Evolutionary conservation across 2,329 filamentous ascomycete genomes (phyloP).

Genomic region (Hymenoscyphus scutula): DNA sequence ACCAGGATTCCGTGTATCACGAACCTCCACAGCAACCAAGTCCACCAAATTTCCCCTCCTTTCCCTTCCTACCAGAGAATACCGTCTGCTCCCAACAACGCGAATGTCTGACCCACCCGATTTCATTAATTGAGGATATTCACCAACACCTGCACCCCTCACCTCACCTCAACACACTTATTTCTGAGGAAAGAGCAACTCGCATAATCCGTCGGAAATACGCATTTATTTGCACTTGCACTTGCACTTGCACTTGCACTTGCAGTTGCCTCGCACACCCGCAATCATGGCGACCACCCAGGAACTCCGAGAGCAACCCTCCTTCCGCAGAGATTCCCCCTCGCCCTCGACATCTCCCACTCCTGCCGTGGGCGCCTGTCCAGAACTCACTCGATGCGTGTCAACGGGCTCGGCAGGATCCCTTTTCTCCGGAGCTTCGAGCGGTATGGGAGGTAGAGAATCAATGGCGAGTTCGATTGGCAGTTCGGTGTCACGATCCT

Average conservation of each 20-base stretch:
- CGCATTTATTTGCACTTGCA: constrained; percentile 2
- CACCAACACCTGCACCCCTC: background rate
- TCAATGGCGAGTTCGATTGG: constrained; percentile 51
- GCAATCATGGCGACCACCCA: constrained; percentile 42
- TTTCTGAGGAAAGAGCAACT: constrained; percentile 7
- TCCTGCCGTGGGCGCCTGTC: constrained; percentile 58
- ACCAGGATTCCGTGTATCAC: constrained; percentile 21
- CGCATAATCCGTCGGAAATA: constrained; percentile 20
- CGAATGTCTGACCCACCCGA: background rate
- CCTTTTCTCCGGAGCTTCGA: constrained; percentile 43
- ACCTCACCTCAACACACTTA: background rate
- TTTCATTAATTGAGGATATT: background rate
- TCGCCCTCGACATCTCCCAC: constrained; percentile 61
- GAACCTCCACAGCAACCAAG: constrained; percentile 26
- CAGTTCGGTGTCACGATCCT: constrained; percentile 57
- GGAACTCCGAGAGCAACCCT: constrained; percentile 29
- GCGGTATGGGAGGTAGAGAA: constrained; percentile 46
- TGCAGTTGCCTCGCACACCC: constrained; percentile 1
- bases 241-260: no score
- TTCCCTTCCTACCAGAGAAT: background rate
- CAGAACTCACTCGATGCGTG: constrained; percentile 60
- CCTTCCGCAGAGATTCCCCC: constrained; percentile 49
- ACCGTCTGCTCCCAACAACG: background rate
- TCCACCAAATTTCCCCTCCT: background rate
- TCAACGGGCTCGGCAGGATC: constrained; percentile 54